Evolutionary conservation across 2,329 filamentous ascomycete species (phyloP).

Genomic region (Aspergillus sp.): DNA sequence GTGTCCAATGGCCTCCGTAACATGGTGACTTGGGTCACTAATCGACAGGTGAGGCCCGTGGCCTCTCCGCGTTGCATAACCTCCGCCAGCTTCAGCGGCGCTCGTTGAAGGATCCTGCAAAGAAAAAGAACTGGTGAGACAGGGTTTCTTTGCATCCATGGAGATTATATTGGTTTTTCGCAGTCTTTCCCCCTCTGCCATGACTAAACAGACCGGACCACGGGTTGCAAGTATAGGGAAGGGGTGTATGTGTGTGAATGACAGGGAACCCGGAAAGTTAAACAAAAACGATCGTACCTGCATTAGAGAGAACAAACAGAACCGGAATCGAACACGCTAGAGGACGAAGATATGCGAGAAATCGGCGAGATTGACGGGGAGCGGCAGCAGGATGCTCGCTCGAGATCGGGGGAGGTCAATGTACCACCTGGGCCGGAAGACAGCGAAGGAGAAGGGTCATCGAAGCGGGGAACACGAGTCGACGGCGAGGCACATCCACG

Average conservation of each 20-base stretch:
- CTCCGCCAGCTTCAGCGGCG: conserved; percentile 35
- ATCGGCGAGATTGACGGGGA: conserved; percentile 19
- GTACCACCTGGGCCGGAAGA: conserved; percentile 30
- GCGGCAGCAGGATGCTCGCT: conserved; percentile 15
- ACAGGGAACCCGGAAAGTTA: neutral
- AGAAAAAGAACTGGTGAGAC: conserved; percentile 1
- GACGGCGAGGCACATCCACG: conserved; percentile 17
- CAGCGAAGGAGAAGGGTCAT: conserved; percentile 30
- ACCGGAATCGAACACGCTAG: conserved; percentile 12
- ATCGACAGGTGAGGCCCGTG: conserved; percentile 61
- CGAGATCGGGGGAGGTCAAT: conserved; percentile 26
- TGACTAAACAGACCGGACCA: conserved; percentile 1
- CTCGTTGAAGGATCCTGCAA: conserved; percentile 34
- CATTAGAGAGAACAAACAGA: conserved; percentile 29
- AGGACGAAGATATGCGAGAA: conserved; percentile 15
- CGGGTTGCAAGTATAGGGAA: conserved; percentile 1
- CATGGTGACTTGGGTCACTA: conserved; percentile 86
- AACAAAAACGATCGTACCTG: conserved; percentile 26
- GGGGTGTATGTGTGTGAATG: neutral
- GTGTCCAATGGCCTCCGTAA: conserved; percentile 87
- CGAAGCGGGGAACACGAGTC: conserved; percentile 31
- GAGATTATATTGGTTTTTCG: neutral
- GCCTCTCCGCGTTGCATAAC: conserved; percentile 49
- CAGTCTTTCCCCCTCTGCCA: neutral
- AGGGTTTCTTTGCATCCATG: neutral